A percentile compares a stretch with the other conserved stretches of the same genome.
These are phyloP conservation scores for Alternaria sp. DNA, from an alignment of 2,329 filamentous ascomycete genomes.

Conservation along the genomic window DNA sequence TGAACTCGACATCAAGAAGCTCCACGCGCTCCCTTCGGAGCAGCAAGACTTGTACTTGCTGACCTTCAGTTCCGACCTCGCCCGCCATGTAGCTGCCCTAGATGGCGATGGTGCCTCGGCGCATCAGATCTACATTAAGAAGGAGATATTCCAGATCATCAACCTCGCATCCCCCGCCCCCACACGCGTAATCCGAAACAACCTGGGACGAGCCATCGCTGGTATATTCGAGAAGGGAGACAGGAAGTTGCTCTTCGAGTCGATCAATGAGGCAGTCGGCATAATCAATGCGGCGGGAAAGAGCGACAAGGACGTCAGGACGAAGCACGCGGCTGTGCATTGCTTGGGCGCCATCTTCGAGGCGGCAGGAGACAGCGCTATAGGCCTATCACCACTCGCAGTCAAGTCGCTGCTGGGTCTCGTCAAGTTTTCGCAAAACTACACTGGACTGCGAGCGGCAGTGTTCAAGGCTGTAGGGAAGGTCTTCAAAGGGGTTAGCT, in stretches of 20 bases:
- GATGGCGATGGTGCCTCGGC: conserved; percentile 82
- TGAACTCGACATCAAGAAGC: conserved; percentile 89
- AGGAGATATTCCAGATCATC: conserved; percentile 92
- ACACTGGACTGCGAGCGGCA: conserved; percentile 83
- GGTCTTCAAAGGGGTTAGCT: conserved; percentile 76
- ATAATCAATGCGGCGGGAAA: conserved; percentile 77
- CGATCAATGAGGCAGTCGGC: conserved; percentile 83
- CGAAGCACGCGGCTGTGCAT: conserved; percentile 86
- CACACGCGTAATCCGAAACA: conserved; percentile 88
- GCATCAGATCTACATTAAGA: conserved; percentile 91
- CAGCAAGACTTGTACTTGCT: conserved; percentile 96
- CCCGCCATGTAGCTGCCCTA: conserved; percentile 79
- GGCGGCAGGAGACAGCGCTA: conserved; percentile 91
- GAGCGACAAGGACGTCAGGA: conserved; percentile 77
- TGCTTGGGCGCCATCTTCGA: conserved; percentile 90
- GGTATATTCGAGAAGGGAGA: conserved; percentile 86
- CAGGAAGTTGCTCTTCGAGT: conserved; percentile 91
- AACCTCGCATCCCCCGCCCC: conserved; percentile 82
- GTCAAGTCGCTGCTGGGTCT: conserved; percentile 78
- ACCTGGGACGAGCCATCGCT: conserved; percentile 83
- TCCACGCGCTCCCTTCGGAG: conserved; percentile 87
- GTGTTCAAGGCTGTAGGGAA: conserved; percentile 79
- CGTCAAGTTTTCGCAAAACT: conserved; percentile 78
- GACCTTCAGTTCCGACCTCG: conserved; percentile 84
- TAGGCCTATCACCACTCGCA: conserved; percentile 79